A percentile compares a stretch with the other conserved stretches of the same genome.
Evolutionary conservation across 345 rosid species (phyloP).

Genomic region (Pistacia atlantica): DNA sequence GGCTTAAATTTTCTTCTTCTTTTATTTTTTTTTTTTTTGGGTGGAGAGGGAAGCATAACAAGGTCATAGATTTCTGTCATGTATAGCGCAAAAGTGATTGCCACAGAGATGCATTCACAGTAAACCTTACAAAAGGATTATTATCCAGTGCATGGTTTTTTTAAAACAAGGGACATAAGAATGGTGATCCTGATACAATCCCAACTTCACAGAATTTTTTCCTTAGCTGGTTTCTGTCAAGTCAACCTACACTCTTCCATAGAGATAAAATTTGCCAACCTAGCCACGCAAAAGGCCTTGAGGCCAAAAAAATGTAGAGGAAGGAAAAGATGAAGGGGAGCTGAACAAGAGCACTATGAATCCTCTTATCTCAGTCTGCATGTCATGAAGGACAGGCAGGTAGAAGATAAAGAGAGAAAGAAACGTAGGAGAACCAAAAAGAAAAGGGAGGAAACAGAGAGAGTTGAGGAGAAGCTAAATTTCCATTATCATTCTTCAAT

Average conservation of each 20-base stretch:
- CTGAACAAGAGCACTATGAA: background rate
- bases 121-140: background rate
- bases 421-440: too few species aligned
- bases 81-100: background rate
- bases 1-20: background rate
- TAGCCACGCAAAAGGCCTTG: background rate
- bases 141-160: background rate
- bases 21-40: too few species aligned
- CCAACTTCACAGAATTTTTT: background rate
- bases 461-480: too few species aligned
- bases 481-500: too few species aligned
- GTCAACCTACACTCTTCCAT: background rate
- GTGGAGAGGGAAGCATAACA: background rate
- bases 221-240: background rate
- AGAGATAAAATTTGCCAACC: too few species aligned
- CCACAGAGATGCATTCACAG: background rate
- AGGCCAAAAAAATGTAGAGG: background rate
- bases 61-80: background rate
- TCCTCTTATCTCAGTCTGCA: background rate
- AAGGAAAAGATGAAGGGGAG: background rate
- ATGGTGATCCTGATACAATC: background rate
- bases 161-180: background rate
- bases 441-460: too few species aligned
- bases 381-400: too few species aligned
- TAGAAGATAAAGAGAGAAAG: too few species aligned